A percentile compares a stretch with the other conserved stretches of the same genome.
Evolutionary conservation across 371 early-diverging fungal species (phyloP).

Genomic region (Rhizopus sp.): DNA sequence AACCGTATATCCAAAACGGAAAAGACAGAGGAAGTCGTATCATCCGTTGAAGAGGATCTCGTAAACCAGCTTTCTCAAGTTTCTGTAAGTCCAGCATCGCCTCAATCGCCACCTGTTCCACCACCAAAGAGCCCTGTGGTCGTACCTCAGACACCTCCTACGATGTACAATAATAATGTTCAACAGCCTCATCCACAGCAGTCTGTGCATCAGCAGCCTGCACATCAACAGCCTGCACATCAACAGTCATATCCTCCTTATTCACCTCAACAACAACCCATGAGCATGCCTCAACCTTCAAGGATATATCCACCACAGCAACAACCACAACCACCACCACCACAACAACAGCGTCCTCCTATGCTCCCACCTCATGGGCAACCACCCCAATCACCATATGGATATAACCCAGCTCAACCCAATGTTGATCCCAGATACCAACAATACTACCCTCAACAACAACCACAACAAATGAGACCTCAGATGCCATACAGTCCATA

Average conservation of each 20-base stretch:
- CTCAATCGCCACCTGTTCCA: conserved; percentile 2
- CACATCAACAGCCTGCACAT: too few species aligned
- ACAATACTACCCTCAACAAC: conserved; percentile 25
- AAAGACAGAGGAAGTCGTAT: conserved; percentile 4
- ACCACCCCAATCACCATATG: conserved; percentile 23
- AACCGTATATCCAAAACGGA: conserved; percentile 26
- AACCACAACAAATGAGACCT: conserved; percentile 28
- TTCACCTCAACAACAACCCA: conserved; percentile 10
- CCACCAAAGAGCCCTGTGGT: conserved; percentile 29
- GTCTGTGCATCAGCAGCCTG: too few species aligned
- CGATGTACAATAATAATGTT: conserved; percentile 17
- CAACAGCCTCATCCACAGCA: conserved; percentile 2
- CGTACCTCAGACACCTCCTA: conserved; percentile 31
- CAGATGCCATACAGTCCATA: conserved; percentile 24
- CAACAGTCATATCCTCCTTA: conserved; percentile 14
- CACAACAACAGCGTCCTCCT: conserved; percentile 34
- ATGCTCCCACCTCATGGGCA: conserved; percentile 26
- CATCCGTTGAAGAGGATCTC: conserved; percentile 11
- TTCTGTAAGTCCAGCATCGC: background rate
- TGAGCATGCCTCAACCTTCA: conserved; percentile 31
- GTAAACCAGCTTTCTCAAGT: conserved; percentile 22
- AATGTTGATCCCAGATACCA: conserved; percentile 34
- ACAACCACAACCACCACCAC: too few species aligned
- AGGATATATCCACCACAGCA: conserved; percentile 20
- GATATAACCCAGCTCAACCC: conserved; percentile 15